Evolutionary conservation across 345 rosid species (phyloP).

Genomic region (Arabidopsis arenosa): DNA sequence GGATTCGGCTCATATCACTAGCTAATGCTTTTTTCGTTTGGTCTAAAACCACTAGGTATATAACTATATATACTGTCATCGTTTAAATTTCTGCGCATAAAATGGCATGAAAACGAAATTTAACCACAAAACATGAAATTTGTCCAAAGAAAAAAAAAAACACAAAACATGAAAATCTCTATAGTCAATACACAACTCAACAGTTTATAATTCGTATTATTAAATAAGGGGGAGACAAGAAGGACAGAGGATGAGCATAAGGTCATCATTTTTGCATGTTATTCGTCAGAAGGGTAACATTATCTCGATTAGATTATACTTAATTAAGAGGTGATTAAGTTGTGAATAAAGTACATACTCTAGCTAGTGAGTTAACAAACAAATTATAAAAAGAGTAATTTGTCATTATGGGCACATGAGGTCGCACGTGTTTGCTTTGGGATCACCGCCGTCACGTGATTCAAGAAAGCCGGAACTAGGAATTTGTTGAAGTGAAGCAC

Average conservation of each 20-base stretch:
- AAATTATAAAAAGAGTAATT: constrained; percentile 9
- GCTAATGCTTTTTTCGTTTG: background rate
- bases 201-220: constrained; percentile 3
- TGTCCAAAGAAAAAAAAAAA: too few species aligned
- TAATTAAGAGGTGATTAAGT: constrained; percentile 23
- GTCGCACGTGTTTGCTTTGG: constrained; percentile 50
- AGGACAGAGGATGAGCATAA: constrained; percentile 44
- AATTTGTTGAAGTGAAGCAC: constrained; percentile 26
- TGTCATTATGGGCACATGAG: constrained; percentile 47
- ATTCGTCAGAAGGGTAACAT: constrained; percentile 43
- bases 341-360: constrained; percentile 29
- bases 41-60: background rate
- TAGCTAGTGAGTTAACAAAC: constrained; percentile 31
- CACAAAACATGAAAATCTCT: constrained; percentile 16
- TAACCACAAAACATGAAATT: background rate
- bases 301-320: constrained; percentile 31
- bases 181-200: constrained; percentile 13
- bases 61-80: background rate
- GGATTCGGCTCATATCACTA: background rate
- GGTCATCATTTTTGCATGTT: constrained; percentile 45
- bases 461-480: constrained; percentile 33
- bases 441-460: constrained; percentile 50
- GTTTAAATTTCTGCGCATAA: background rate
- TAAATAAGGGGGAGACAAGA: constrained; percentile 30
- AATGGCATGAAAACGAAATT: background rate